phyloP scores from a whole-genome alignment of 805 yeast genomes.

The Kodamaea sagamina region DNA sequence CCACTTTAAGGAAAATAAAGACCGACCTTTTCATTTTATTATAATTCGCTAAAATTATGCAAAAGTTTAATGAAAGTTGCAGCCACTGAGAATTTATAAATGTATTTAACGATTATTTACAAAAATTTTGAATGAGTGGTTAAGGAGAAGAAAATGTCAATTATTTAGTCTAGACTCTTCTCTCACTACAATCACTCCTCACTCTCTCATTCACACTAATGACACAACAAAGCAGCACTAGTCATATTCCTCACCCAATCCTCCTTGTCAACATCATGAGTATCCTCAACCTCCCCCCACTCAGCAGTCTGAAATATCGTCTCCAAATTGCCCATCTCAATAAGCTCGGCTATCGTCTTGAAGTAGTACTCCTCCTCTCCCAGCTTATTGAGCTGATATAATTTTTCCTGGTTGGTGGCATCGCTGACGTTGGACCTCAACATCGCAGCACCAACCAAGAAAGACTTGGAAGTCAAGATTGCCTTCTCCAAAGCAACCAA shows the following conservation, averaged over 20 bases:
- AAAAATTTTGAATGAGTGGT: no score
- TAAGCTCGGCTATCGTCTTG: constrained; percentile 65
- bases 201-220: no score
- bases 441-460: constrained; percentile 75
- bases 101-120: no score
- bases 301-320: constrained; percentile 78
- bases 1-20: no score
- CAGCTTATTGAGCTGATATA: constrained; percentile 40
- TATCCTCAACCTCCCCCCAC: constrained; percentile 99
- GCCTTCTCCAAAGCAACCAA: constrained; percentile 88
- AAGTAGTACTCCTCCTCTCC: constrained; percentile 34
- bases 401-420: constrained; percentile 17
- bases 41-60: no score
- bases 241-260: constrained; percentile 83
- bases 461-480: constrained; percentile 82
- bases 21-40: no score
- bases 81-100: no score
- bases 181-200: no score
- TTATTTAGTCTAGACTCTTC: no score
- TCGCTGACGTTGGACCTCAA: constrained; percentile 49
- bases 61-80: no score
- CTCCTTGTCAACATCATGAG: constrained; percentile 95
- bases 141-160: no score
- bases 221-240: constrained; percentile 59
- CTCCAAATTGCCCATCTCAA: constrained; percentile 78